phyloP scores from a whole-genome alignment of 1,284 basidiomycete species.

The Papiliotrema fonsecae region DNA sequence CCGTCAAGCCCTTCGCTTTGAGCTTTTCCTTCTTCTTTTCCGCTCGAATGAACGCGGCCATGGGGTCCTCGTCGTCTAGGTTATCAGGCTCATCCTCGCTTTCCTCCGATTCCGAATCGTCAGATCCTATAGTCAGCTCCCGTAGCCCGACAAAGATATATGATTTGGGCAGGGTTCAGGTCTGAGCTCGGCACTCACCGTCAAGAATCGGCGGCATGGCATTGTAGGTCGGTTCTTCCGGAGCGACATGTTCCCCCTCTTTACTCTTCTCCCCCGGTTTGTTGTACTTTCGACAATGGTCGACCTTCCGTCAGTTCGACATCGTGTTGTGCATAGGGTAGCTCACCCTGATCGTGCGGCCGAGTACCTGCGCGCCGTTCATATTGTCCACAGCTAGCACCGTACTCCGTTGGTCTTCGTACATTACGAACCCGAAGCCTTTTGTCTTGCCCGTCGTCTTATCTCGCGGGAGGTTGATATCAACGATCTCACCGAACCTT shows the following conservation, averaged over 20 bases:
- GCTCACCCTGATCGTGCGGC: conserved; percentile 68
- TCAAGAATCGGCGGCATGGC: conserved; percentile 67
- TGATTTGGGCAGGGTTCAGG: neutral
- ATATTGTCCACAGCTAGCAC: conserved; percentile 96
- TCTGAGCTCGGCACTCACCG: conserved; percentile 57
- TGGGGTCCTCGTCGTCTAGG: conserved; percentile 94
- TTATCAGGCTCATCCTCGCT: conserved; percentile 60
- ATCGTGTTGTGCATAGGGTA: neutral
- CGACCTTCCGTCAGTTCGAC: conserved; percentile 51
- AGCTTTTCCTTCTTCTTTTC: conserved; percentile 54
- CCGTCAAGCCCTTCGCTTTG: conserved; percentile 9
- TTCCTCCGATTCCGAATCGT: conserved; percentile 51
- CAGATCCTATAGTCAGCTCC: conserved; percentile 9
- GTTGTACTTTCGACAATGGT: conserved; percentile 92
- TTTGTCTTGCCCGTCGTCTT: conserved; percentile 80
- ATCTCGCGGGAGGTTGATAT: conserved; percentile 89
- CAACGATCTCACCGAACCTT: conserved; percentile 92
- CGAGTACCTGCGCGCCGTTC: conserved; percentile 86
- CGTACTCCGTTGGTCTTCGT: conserved; percentile 95
- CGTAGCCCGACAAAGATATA: neutral
- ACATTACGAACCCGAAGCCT: conserved; percentile 98
- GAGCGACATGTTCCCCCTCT: conserved; percentile 82
- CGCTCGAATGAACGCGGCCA: conserved; percentile 74
- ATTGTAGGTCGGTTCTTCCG: conserved; percentile 77
- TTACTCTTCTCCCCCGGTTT: conserved; percentile 75